Conservation (phyloP, 306 rosid species). For the Sphenostylis stenocarpa region DNA sequence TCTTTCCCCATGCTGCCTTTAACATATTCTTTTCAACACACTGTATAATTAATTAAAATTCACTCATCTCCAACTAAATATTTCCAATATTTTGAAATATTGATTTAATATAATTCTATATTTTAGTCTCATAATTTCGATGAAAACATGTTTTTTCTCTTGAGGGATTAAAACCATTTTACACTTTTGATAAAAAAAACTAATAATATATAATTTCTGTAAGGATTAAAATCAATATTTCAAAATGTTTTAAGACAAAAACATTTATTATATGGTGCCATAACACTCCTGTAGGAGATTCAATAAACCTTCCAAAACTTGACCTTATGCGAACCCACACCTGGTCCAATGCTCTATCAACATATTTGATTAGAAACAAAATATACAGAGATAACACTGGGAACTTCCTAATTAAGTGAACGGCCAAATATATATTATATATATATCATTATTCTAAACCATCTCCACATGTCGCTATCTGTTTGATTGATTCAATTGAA, state of each 20-base stretch:
- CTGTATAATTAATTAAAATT: neutral
- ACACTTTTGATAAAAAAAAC: too few species aligned
- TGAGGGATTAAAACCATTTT: too few species aligned
- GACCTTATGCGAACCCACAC: too few species aligned
- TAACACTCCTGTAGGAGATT: too few species aligned
- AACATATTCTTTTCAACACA: neutral
- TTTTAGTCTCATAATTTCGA: too few species aligned
- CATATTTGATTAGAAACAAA: neutral
- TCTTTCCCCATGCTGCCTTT: neutral
- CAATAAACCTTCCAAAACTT: too few species aligned
- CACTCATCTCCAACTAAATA: neutral
- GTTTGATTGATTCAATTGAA: conserved; percentile 36
- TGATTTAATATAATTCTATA: too few species aligned
- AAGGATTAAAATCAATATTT: too few species aligned
- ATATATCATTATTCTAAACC: conserved; percentile 35
- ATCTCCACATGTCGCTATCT: conserved; percentile 34
- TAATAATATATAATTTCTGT: too few species aligned
- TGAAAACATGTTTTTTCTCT: too few species aligned
- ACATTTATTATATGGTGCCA: too few species aligned
- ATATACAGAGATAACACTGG: neutral
- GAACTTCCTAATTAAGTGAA: neutral
- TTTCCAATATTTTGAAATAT: neutral
- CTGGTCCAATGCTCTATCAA: neutral
- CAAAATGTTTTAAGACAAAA: neutral
- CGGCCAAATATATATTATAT: conserved; percentile 6